Evolutionary conservation across 2,329 filamentous ascomycete species (phyloP).

Genomic region (Dendryphion nanum): DNA sequence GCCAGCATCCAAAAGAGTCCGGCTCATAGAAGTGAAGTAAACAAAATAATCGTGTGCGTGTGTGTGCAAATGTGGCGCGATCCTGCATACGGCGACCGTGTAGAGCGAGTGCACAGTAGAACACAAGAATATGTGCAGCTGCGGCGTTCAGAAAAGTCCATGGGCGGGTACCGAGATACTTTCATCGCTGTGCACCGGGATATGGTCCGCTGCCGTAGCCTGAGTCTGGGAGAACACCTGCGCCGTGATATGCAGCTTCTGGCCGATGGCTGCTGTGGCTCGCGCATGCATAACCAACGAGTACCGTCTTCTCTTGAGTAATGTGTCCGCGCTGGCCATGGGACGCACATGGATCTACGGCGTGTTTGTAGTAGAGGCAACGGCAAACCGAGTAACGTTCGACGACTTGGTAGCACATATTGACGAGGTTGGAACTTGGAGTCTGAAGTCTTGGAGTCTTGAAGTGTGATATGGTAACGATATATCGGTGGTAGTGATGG

Average conservation of each 20-base stretch:
- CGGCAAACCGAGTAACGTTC: constrained; percentile 84
- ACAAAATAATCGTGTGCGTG: neutral
- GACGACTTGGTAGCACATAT: constrained; percentile 84
- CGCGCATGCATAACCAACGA: constrained; percentile 78
- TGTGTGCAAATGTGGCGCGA: neutral
- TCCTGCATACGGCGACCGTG: neutral
- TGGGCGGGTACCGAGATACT: no score
- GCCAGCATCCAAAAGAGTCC: constrained; percentile 15
- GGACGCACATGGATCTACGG: constrained; percentile 75
- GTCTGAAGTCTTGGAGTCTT: no score
- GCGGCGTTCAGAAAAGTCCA: no score
- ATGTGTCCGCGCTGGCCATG: constrained; percentile 72
- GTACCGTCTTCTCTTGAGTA: constrained; percentile 71
- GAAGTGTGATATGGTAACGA: no score
- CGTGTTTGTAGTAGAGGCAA: constrained; percentile 85
- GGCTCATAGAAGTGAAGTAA: constrained; percentile 22
- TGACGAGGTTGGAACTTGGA: constrained; percentile 4
- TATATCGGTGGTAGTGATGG: no score
- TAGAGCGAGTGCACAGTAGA: neutral
- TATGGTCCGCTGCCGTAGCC: constrained; percentile 29
- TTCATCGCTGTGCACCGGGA: constrained; percentile 11
- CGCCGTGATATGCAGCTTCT: constrained; percentile 13
- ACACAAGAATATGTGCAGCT: no score
- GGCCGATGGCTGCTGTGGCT: constrained; percentile 47
- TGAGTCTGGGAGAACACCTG: constrained; percentile 25